These are phyloP conservation scores for Annona squamosa DNA, from an alignment of 164 flowering plant genomes.

Conservation along the genomic window DNA sequence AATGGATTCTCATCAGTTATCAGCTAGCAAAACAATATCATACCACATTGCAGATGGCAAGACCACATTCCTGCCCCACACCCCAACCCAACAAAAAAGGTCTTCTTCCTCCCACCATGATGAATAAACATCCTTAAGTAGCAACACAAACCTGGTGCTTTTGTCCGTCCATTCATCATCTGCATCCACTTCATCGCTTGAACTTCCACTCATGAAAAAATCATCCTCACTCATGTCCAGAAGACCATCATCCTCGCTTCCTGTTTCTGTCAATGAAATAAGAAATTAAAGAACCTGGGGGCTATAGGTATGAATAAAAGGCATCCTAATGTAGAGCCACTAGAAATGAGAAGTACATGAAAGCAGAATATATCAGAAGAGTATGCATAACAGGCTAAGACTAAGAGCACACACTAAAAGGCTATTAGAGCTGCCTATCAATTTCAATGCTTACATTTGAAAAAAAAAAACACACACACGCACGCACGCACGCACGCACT, in stretches of 20 bases:
- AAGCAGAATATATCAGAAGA: not conserved
- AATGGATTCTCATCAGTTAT: not conserved
- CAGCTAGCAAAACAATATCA: not conserved
- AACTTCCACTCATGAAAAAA: conserved; percentile 77
- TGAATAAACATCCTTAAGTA: not conserved
- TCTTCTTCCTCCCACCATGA: not conserved
- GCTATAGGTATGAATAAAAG: not conserved
- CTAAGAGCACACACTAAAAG: not conserved
- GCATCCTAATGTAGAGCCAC: not conserved
- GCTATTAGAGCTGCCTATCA: too few species aligned
- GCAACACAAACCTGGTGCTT: conserved; percentile 57
- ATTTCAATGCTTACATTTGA: too few species aligned
- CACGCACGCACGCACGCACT: not conserved
- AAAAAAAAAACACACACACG: not conserved
- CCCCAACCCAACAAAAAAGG: too few species aligned
- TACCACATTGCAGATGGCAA: not conserved
- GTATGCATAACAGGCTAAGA: not conserved
- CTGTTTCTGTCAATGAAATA: conserved; percentile 62
- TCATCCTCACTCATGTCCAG: conserved; percentile 88
- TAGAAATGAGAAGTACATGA: not conserved
- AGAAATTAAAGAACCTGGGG: conserved; percentile 9
- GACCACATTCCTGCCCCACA: not conserved
- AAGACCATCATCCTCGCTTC: conserved; percentile 95
- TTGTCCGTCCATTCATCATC: conserved; percentile 97
- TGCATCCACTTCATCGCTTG: conserved; percentile 97